A percentile compares a stretch with the other conserved stretches of the same genome.
phyloP scores from a whole-genome alignment of 768 basidiomycete genomes.

The Leccinum fibrillosum region DNA sequence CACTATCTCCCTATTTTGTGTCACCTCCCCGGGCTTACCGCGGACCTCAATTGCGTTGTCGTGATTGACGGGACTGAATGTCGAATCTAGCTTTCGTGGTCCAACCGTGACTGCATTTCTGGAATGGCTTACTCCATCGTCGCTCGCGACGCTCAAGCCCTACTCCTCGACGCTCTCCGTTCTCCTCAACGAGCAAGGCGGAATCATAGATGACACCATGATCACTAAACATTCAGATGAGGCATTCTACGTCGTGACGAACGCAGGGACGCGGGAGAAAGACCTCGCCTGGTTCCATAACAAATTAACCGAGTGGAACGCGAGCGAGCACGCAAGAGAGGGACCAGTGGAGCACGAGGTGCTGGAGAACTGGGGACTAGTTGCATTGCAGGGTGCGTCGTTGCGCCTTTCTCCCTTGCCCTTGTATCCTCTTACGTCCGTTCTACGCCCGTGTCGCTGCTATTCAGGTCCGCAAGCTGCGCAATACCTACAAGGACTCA shows the following conservation, averaged over 20 bases:
- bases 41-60: neutral
- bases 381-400: constrained; percentile 84
- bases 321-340: constrained; percentile 40
- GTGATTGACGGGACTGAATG: neutral
- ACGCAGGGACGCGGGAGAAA: constrained; percentile 80
- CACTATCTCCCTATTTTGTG: neutral
- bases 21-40: neutral
- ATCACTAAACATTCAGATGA: constrained; percentile 79
- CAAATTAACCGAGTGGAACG: constrained; percentile 78
- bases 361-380: constrained; percentile 79
- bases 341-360: constrained; percentile 78
- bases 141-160: constrained; percentile 60
- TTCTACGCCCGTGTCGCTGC: neutral
- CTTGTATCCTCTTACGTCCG: neutral
- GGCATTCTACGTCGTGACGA: constrained; percentile 94
- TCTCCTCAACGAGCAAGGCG: constrained; percentile 82
- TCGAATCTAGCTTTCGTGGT: constrained; percentile 67
- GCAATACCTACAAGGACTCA: constrained; percentile 71
- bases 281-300: constrained; percentile 76
- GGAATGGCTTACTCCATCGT: constrained; percentile 87
- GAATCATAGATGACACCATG: constrained; percentile 95
- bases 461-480: constrained; percentile 75
- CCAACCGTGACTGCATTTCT: constrained; percentile 76
- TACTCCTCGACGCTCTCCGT: constrained; percentile 86
- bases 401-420: neutral